phyloP scores from a whole-genome alignment of 176 grass and related monocot genomes.

The Lolium multiflorum region DNA sequence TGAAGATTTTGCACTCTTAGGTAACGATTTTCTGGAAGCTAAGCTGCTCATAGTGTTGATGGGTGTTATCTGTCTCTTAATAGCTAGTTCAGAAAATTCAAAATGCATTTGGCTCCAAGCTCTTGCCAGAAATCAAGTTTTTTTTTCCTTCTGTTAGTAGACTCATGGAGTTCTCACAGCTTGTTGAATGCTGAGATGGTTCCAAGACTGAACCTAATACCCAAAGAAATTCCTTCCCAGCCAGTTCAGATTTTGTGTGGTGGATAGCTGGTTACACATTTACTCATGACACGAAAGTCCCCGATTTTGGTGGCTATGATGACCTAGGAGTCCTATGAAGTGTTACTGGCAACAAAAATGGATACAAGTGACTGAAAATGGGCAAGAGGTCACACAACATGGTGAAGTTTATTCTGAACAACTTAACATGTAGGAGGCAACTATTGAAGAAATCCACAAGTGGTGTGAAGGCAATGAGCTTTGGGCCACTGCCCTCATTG shows the following conservation, averaged over 20 bases:
- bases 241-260: not conserved
- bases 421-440: not conserved
- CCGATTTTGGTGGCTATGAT: not conserved
- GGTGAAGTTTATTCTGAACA: not conserved
- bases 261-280: not conserved
- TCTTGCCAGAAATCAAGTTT: not conserved
- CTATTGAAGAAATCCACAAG: conserved; percentile 3
- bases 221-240: too few species aligned
- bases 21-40: not conserved
- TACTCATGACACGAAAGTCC: not conserved
- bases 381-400: not conserved
- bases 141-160: too few species aligned
- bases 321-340: not conserved
- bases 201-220: too few species aligned
- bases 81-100: not conserved
- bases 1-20: not conserved
- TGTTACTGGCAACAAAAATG: not conserved
- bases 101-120: not conserved
- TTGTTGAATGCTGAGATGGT: too few species aligned
- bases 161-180: too few species aligned
- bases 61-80: not conserved
- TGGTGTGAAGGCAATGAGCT: not conserved
- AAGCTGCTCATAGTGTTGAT: not conserved
- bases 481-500: too few species aligned
- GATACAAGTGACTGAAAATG: not conserved